Percentiles rank a stretch among this genome's conserved stretches.
These are phyloP conservation scores for Taiozyma sp. DNA, from an alignment of 1,139 yeast genomes.

Conservation along the genomic window DNA sequence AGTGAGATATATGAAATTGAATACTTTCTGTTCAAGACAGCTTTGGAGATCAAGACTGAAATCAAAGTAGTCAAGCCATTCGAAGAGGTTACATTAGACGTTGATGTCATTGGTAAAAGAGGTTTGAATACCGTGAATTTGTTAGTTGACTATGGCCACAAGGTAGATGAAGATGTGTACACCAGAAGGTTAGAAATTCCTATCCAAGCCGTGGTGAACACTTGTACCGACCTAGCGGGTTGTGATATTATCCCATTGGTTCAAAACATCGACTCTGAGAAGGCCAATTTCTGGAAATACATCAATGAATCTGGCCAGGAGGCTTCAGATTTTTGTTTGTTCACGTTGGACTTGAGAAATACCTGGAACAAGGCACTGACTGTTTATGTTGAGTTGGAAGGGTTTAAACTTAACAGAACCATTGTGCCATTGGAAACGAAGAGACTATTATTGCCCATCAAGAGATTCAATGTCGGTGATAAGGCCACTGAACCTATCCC, in stretches of 20 bases:
- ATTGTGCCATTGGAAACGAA: constrained; percentile 39
- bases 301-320: constrained; percentile 16
- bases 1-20: constrained; percentile 74
- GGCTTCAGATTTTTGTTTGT: constrained; percentile 51
- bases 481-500: constrained; percentile 62
- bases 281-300: constrained; percentile 13
- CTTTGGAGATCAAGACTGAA: constrained; percentile 42
- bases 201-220: constrained; percentile 59
- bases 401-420: constrained; percentile 40
- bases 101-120: constrained; percentile 67
- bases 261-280: constrained; percentile 24
- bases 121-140: constrained; percentile 67
- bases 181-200: constrained; percentile 60
- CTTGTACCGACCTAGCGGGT: constrained; percentile 70
- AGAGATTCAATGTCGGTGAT: constrained; percentile 42
- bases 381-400: constrained; percentile 25
- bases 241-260: constrained; percentile 62
- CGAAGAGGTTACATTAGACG: constrained; percentile 36
- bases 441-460: constrained; percentile 67
- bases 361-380: constrained; percentile 53
- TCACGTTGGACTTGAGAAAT: constrained; percentile 67
- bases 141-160: constrained; percentile 63
- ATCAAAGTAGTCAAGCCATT: constrained; percentile 30
- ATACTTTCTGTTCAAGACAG: constrained; percentile 56
- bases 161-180: constrained; percentile 31